A percentile compares a stretch with the other conserved stretches of the same genome.
These are phyloP conservation scores for Aspergillus quadricinctus DNA, from an alignment of 2,329 filamentous ascomycete genomes.

Conservation along the genomic window DNA sequence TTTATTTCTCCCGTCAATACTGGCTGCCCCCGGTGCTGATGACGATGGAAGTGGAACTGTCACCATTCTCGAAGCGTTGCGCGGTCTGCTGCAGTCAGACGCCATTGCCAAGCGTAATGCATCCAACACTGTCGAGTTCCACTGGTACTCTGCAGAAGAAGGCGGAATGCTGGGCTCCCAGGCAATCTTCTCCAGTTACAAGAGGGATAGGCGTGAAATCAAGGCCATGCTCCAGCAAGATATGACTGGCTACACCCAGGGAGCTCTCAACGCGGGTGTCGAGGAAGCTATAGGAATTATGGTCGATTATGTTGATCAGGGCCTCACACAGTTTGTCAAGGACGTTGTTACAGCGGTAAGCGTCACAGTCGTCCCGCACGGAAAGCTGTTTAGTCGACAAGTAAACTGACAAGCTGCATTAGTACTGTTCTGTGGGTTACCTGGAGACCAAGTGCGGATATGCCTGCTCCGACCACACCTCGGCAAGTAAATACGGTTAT, in stretches of 20 bases:
- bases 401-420: constrained; percentile 9
- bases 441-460: constrained; percentile 86
- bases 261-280: constrained; percentile 75
- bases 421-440: constrained; percentile 86
- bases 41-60: constrained; percentile 92
- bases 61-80: constrained; percentile 87
- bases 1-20: constrained; percentile 75
- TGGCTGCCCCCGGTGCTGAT: constrained; percentile 88
- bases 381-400: not conserved
- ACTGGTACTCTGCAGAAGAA: constrained; percentile 93
- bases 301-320: constrained; percentile 80
- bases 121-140: constrained; percentile 87
- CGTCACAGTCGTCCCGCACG: not conserved
- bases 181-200: constrained; percentile 80
- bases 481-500: constrained; percentile 62
- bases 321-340: constrained; percentile 86
- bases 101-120: constrained; percentile 67
- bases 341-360: constrained; percentile 66
- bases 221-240: constrained; percentile 98
- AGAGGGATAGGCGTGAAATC: constrained; percentile 66
- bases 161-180: constrained; percentile 83
- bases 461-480: constrained; percentile 69
- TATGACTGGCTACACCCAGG: constrained; percentile 88
- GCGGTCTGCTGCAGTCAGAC: constrained; percentile 70
- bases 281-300: constrained; percentile 88